Base-by-base conservation (phyloP, 768 basidiomycete species). In the Boletus insuetus region DNA sequence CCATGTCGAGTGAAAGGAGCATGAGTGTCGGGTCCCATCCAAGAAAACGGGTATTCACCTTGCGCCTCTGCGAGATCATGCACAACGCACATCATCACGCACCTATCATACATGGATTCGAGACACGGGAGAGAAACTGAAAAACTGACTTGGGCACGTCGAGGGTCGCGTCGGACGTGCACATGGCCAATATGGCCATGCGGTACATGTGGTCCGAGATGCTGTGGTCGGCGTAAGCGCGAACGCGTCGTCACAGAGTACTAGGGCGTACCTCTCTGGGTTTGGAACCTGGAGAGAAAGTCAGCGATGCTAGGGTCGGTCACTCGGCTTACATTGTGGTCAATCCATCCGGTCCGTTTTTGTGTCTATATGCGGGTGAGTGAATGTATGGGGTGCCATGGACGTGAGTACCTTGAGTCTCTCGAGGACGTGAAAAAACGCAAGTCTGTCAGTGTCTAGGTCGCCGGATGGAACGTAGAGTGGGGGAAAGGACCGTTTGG, bases 141-240 rank as follows among this genome's bases (percentile, higher is more conserved):
- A 14, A 11, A 14, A 65, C 82, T 49, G 56, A 91, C 91, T 87
- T 88, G 63, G 88, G 70, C 26, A 89, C 70, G 69, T 91, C 89
- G 9, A 93, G 79, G 1, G 76, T 78, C n/a, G 73, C 48, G 64
- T 91, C 91, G 0, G 91, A 86, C 6, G 84, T 81, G 56, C 93
- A 89, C 84, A 99, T 87, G 5, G 94, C 87, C 41, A 98, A 79
- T n/a, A 98, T 69, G 2, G 93, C 88, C 96, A 99, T 98, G 45
- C 96, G 79, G 69, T 94, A 91, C 96, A 97, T 98, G 65, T 98
- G 95, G 70, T 98, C 96, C 9, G 93, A 86, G 58, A 98, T 95
- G 60, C 90, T 93, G 56, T 11, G 19, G 24, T 24, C 13, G 31
- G 39, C 11, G 19, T 58, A 44, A 58, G 44, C 12, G 14, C 3